phyloP scores from a whole-genome alignment of 176 grass and related monocot genomes.

The Carex cristatella region DNA sequence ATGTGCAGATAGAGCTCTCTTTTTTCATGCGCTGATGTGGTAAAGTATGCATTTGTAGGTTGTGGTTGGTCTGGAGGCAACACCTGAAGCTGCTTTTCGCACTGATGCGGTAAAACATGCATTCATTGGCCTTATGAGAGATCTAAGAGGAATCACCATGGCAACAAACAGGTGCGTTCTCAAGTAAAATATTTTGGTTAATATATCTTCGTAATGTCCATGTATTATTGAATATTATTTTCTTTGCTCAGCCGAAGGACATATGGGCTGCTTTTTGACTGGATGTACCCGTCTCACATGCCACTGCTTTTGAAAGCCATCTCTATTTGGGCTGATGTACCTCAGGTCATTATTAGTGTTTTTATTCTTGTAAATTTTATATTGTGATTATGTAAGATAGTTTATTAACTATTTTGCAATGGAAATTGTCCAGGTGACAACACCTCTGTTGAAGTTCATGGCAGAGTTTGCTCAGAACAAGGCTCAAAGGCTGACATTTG shows the following conservation, averaged over 20 bases:
- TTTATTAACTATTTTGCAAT: conserved; percentile 10
- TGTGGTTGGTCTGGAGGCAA: conserved; percentile 73
- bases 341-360: conserved; percentile 46
- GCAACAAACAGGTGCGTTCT: conserved; percentile 78
- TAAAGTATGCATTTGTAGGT: conserved; percentile 36
- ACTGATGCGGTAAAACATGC: conserved; percentile 72
- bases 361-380: conserved; percentile 17
- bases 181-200: not conserved
- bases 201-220: not conserved
- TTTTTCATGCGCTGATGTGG: conserved; percentile 6
- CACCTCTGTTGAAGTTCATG: conserved; percentile 95
- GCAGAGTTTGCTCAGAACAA: conserved; percentile 94
- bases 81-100: conserved; percentile 65
- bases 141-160: conserved; percentile 87
- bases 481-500: conserved; percentile 93
- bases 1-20: conserved; percentile 11
- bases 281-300: conserved; percentile 88
- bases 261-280: conserved; percentile 94
- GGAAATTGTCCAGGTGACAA: conserved; percentile 65
- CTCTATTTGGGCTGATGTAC: conserved; percentile 72
- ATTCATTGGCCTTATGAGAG: conserved; percentile 97
- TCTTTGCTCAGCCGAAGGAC: conserved; percentile 64
- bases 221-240: conserved; percentile 23
- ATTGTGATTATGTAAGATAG: not conserved
- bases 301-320: conserved; percentile 82